Base-by-base conservation (phyloP, 192 early-diverging fungal genomes). In the Diversispora epigaea region DNA sequence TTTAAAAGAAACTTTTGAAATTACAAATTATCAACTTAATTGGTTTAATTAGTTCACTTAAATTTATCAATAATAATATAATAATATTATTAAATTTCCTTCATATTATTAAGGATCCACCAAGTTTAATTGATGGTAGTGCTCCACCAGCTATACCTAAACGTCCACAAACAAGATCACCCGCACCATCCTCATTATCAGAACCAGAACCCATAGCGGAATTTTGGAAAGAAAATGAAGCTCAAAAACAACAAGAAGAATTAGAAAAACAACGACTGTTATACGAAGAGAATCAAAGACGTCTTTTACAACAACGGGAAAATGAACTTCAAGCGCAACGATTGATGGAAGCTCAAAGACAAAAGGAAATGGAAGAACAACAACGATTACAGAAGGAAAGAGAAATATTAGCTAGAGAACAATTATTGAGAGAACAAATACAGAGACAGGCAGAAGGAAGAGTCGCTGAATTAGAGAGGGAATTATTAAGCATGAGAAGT, bases 351-450 rank as follows among this genome's bases (percentile, higher is more conserved):
- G 44, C 84, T 43, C 89, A 91, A 76, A 85, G 91, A 54, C 91
- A 93, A 75, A 89, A 87, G 17, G 83, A 86, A 62, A 91, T 83
- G 80, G 92, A 93, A 47, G 93, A 95, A 76, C 87, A 90, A 77
- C 90, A 95, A 80, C 86, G 87, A 14, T 79, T 84, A 75, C 88
- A 93, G 76, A 84, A 85, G 68, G 90, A 95, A 71, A 80, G 89
- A 7, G 88, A 90, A 83, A 84, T 89, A n/a, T 78, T 84, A 78
- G 86, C 92, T 76, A 86, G 90, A 32, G 91, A 93, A 65, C 88
- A 94, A 77, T 82, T 94, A 9, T 73, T 88, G 72, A 86, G 91
- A 19, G 88, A 93, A 79, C 95, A 97, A 85, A 85, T 93, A 78
- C 92, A 94, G 77, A 84, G 86, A 55, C 93, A 93, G 56, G 89